A percentile compares a stretch with the other conserved stretches of the same genome.
phyloP scores from a whole-genome alignment of 805 yeast species.

The Kodamaea fukazawae region DNA sequence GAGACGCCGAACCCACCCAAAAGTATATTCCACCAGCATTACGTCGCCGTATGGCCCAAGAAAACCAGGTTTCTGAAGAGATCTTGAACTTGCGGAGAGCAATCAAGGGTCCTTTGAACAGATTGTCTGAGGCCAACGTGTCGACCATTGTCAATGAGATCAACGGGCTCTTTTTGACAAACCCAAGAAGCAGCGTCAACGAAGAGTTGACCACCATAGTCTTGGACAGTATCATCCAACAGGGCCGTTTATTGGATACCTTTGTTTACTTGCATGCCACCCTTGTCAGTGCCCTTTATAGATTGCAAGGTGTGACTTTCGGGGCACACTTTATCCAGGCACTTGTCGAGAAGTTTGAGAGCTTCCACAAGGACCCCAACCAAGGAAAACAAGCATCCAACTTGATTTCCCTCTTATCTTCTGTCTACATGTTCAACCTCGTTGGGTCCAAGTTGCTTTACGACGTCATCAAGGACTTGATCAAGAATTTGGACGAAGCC shows the following conservation, averaged over 20 bases:
- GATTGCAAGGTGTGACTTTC: conserved; percentile 79
- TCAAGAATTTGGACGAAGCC: conserved; percentile 57
- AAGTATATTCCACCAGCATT: conserved; percentile 86
- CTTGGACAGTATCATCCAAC: conserved; percentile 59
- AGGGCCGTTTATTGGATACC: conserved; percentile 69
- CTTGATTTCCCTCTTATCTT: conserved; percentile 68
- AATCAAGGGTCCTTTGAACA: conserved; percentile 81
- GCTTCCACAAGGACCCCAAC: conserved; percentile 27
- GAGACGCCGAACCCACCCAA: conserved; percentile 22
- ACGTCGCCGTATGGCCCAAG: conserved; percentile 52
- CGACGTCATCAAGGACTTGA: conserved; percentile 62
- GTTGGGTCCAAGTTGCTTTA: conserved; percentile 73
- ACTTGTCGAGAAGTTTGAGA: conserved; percentile 67
- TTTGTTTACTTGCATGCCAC: conserved; percentile 80
- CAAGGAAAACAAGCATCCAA: conserved; percentile 55
- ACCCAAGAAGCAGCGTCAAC: conserved; percentile 80
- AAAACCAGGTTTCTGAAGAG: conserved; percentile 37
- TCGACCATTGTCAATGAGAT: conserved; percentile 67
- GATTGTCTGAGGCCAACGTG: conserved; percentile 84
- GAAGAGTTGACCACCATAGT: conserved; percentile 63
- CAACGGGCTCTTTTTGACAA: conserved; percentile 55
- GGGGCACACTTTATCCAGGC: conserved; percentile 85
- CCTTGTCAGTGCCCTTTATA: conserved; percentile 68
- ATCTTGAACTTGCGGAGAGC: conserved; percentile 51
- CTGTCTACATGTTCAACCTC: conserved; percentile 73